A percentile compares a stretch with the other conserved stretches of the same genome.
Evolutionary conservation across 441 rosid genomes (phyloP).

Genomic region (Isatis lusitanica): DNA sequence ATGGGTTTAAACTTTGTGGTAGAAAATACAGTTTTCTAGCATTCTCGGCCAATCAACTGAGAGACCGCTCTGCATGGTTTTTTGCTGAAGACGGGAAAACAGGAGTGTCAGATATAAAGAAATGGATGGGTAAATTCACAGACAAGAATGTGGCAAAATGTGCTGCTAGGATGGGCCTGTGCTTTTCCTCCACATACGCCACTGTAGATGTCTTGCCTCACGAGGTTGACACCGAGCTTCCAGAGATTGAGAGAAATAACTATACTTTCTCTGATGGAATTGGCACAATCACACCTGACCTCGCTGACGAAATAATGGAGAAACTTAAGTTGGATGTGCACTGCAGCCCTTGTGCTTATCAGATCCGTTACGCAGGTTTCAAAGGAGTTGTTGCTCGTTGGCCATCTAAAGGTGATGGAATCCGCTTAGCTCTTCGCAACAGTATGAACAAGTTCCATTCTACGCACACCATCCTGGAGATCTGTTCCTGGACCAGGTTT

Average conservation of each 20-base stretch:
- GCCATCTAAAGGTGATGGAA: conserved; percentile 65
- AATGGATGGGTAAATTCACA: conserved; percentile 85
- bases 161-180: conserved; percentile 97
- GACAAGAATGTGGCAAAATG: conserved; percentile 73
- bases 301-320: conserved; percentile 70
- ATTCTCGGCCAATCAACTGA: conserved; percentile 89
- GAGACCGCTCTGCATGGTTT: conserved; percentile 95
- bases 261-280: conserved; percentile 92
- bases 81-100: conserved; percentile 67
- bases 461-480: conserved; percentile 66
- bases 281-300: conserved; percentile 82
- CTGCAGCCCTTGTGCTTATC: conserved; percentile 78
- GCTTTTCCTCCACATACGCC: conserved; percentile 95
- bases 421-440: conserved; percentile 61
- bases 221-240: conserved; percentile 49
- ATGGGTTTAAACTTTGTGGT: conserved; percentile 81
- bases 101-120: conserved; percentile 46
- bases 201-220: conserved; percentile 63
- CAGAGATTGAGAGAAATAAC: conserved; percentile 58
- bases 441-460: conserved; percentile 84
- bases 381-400: conserved; percentile 97
- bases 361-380: conserved; percentile 91
- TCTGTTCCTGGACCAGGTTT: conserved; percentile 94
- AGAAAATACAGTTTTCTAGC: conserved; percentile 83
- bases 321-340: conserved; percentile 59